These are phyloP conservation scores for Solanum chacoense DNA, from an alignment of 305 asterid species.

Conservation along the genomic window DNA sequence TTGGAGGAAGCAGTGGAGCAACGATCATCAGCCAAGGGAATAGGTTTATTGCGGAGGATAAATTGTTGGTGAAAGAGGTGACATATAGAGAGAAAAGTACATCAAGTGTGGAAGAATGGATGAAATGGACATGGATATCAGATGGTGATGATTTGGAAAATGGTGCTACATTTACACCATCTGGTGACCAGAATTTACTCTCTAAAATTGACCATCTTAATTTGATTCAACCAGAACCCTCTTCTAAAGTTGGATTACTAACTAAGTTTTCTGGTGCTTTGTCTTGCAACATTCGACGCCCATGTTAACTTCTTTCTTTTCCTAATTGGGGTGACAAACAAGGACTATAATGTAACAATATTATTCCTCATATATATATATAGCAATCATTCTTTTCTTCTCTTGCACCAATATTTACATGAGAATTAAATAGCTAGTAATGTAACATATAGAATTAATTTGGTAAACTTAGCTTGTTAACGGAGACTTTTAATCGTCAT, in stretches of 20 bases:
- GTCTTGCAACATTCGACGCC: background rate
- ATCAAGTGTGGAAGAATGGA: background rate
- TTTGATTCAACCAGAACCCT: background rate
- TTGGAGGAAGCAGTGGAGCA: constrained; percentile 23
- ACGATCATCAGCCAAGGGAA: constrained; percentile 28
- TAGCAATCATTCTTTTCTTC: background rate
- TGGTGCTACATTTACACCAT: constrained; percentile 6
- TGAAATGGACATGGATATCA: constrained; percentile 6
- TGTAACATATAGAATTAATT: background rate
- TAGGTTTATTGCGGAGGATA: constrained; percentile 12
- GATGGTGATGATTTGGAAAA: constrained; percentile 1
- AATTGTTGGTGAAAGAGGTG: background rate
- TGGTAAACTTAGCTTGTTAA: background rate
- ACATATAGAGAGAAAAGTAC: constrained; percentile 1
- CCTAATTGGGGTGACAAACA: background rate
- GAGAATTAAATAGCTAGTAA: background rate
- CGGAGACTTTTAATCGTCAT: too few relatives aligned
- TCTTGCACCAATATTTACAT: background rate
- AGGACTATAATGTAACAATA: background rate
- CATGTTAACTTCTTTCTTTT: constrained; percentile 1
- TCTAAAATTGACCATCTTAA: background rate
- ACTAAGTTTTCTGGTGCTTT: background rate
- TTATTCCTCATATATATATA: too few relatives aligned
- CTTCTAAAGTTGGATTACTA: background rate
- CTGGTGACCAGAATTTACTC: background rate